Conservation (phyloP, 1,139 yeast genomes). For the Pichia sp. region DNA sequence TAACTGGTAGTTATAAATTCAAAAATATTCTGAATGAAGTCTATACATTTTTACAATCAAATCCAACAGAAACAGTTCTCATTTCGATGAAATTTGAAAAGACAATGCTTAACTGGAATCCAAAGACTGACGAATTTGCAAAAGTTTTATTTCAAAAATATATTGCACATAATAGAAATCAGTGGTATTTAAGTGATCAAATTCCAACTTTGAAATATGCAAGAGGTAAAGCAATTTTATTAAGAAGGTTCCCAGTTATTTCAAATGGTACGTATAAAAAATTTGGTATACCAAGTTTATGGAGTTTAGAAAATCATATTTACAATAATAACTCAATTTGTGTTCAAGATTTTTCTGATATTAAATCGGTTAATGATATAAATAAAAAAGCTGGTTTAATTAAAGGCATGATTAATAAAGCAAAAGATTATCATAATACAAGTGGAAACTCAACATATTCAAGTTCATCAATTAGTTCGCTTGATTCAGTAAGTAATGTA, state of each 20-base stretch:
- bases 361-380: conserved; percentile 47
- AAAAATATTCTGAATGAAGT: conserved; percentile 46
- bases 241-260: conserved; percentile 65
- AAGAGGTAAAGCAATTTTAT: conserved; percentile 61
- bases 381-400: conserved; percentile 53
- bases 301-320: conserved; percentile 62
- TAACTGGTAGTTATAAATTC: conserved; percentile 45
- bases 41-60: conserved; percentile 47
- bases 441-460: neutral
- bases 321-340: conserved; percentile 59
- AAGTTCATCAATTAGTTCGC: neutral
- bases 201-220: conserved; percentile 57
- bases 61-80: conserved; percentile 56
- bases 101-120: conserved; percentile 50
- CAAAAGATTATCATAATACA: conserved; percentile 27
- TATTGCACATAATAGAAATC: conserved; percentile 43
- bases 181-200: conserved; percentile 54
- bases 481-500: neutral
- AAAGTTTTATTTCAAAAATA: conserved; percentile 58
- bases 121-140: conserved; percentile 58
- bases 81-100: conserved; percentile 77
- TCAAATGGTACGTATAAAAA: conserved; percentile 34
- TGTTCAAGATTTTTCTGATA: conserved; percentile 74
- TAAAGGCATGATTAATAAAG: conserved; percentile 49
- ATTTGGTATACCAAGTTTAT: conserved; percentile 66